Percentiles rank a stretch among this genome's conserved stretches.
These are phyloP conservation scores for Sugiyamaella novakii DNA, from an alignment of 1,139 yeast species.

Conservation along the genomic window DNA sequence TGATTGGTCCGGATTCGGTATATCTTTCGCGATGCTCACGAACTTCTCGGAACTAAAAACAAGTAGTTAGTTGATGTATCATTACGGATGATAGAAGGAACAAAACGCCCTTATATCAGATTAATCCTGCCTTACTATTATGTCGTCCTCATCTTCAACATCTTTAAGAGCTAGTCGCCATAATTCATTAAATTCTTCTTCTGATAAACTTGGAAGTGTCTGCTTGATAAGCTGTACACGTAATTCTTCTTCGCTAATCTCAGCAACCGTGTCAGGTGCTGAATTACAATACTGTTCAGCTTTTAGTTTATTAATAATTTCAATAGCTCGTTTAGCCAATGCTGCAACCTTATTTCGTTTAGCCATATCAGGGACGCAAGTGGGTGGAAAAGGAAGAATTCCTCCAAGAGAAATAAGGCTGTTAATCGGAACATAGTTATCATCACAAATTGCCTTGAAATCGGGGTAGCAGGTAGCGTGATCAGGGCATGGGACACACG, in stretches of 20 bases:
- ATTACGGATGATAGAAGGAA: too few species aligned
- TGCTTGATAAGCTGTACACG: constrained; percentile 30
- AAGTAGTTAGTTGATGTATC: constrained; percentile 12
- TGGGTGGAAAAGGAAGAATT: constrained; percentile 58
- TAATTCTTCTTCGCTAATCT: constrained; percentile 38
- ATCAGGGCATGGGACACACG: constrained; percentile 75
- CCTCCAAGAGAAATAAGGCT: constrained; percentile 63
- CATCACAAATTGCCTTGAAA: constrained; percentile 64
- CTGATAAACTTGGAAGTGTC: constrained; percentile 48
- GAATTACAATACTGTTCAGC: constrained; percentile 69
- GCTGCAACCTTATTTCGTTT: constrained; percentile 69
- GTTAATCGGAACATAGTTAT: constrained; percentile 59
- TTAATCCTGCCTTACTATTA: constrained; percentile 79
- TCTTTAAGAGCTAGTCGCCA: constrained; percentile 71
- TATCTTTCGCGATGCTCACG: too few species aligned
- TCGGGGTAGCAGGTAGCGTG: constrained; percentile 74
- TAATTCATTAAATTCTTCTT: constrained; percentile 75
- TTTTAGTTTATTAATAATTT: constrained; percentile 65
- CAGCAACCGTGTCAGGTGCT: constrained; percentile 41
- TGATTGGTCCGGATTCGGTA: too few species aligned
- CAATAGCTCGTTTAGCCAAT: constrained; percentile 68
- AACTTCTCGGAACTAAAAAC: constrained; percentile 30
- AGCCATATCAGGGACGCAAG: constrained; percentile 76
- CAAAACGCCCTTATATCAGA: too few species aligned
- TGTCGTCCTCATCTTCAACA: constrained; percentile 71